Base-by-base conservation (phyloP, 257 asterid species). In the Echites panduratus region DNA sequence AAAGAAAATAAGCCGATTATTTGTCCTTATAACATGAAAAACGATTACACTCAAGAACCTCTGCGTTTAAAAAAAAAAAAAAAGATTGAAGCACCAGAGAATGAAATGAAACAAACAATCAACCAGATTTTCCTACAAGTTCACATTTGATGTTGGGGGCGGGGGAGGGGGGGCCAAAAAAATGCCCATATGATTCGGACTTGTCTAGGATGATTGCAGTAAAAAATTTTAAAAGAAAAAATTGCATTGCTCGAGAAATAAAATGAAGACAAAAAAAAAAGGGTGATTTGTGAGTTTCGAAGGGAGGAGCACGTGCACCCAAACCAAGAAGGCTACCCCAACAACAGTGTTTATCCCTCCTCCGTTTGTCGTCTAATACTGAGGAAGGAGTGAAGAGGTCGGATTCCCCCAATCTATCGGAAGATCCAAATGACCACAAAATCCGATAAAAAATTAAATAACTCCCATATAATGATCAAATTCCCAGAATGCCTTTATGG, bases 231-330 rank as follows among this genome's bases (percentile, higher is more conserved):
- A 79, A 76, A 17, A 73, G 58, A 27, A 54, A 74, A 43, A 27
- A 22, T 47, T 4, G 59, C 74, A 24, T 66, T 53, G 48, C 76
- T 75, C 56, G 73, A 73, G 66, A 32, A 41, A 26, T 57, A 11
- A 61, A 45, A 14, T 27, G n/a, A 24, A 27, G 5, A 50, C 7
- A 32, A 32, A 32, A 32, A 32, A 32, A 32, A 32, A 32, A 32
- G 62, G 44, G 73, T 70, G 72, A 74, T 72, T 83, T 74, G 84
- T 13, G 81, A 81, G 70, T 81, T 70, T 80, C 88, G 62, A 85
- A 85, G 79, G 70, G 84, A 85, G 77, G 80, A 78, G 85, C 91
- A 88, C 86, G 76, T 85, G 93, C 81, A 70, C 61, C 54, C 79
- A 82, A n/a, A 86, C 82, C 71, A 79, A 68, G 24, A 53, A 78